phyloP scores from a whole-genome alignment of 2,329 filamentous ascomycete genomes.

The Talaromyces sp. region DNA sequence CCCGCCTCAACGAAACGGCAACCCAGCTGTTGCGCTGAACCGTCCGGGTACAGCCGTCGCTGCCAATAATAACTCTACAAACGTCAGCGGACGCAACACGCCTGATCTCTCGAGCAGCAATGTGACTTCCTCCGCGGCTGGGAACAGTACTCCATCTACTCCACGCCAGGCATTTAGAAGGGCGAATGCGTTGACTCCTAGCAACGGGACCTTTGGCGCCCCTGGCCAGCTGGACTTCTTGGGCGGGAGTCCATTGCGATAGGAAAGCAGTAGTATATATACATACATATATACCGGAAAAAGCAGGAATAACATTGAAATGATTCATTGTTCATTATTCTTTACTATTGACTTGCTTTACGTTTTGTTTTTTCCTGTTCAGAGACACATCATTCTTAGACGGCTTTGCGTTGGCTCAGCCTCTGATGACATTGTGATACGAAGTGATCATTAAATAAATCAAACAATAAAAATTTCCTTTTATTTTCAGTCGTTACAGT shows the following conservation, averaged over 20 bases:
- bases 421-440: neutral
- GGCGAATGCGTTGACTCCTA: conserved; percentile 39
- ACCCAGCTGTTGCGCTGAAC: conserved; percentile 19
- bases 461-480: neutral
- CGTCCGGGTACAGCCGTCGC: conserved; percentile 34
- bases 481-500: neutral
- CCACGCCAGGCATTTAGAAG: conserved; percentile 39
- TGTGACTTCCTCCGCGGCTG: neutral
- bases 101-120: conserved; percentile 24
- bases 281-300: neutral
- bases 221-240: conserved; percentile 35
- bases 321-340: neutral
- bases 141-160: conserved; percentile 33
- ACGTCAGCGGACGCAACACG: conserved; percentile 38
- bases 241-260: conserved; percentile 35
- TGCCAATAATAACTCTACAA: conserved; percentile 26
- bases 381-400: neutral
- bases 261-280: conserved; percentile 1
- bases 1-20: conserved; percentile 44
- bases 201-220: conserved; percentile 37
- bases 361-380: neutral
- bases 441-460: neutral
- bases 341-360: neutral
- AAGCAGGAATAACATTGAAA: neutral
- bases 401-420: neutral